Evolutionary conservation across 2,329 filamentous ascomycete species (phyloP).

Genomic region (Xylaria hypoxylon): DNA sequence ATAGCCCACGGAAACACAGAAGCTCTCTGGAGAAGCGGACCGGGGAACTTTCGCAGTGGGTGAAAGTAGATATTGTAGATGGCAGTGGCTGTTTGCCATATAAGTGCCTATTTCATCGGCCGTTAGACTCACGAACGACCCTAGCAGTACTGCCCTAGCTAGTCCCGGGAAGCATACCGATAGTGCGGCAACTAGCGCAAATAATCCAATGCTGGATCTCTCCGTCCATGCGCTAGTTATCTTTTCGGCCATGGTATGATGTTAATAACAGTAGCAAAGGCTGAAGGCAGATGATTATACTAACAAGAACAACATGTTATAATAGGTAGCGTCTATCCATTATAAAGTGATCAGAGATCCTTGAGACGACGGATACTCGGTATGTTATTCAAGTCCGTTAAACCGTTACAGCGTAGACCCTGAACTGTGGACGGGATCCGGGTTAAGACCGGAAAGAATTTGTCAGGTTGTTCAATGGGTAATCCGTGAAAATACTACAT

Average conservation of each 20-base stretch:
- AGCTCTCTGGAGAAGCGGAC: slow-evolving; percentile 42
- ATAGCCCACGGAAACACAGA: slow-evolving; percentile 45
- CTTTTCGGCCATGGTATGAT: slow-evolving; percentile 20
- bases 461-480: not conserved
- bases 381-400: slow-evolving; percentile 16
- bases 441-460: not conserved
- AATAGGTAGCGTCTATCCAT: not conserved
- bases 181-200: slow-evolving; percentile 34
- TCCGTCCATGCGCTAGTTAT: slow-evolving; percentile 26
- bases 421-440: slow-evolving; percentile 1
- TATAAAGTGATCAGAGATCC: slow-evolving; percentile 2
- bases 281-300: not conserved
- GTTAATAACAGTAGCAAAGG: not conserved
- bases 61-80: slow-evolving; percentile 50
- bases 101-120: slow-evolving; percentile 35
- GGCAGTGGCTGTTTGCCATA: slow-evolving; percentile 39
- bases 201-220: slow-evolving; percentile 36
- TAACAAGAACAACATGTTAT: not conserved
- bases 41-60: slow-evolving; percentile 46
- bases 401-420: not conserved
- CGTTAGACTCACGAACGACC: slow-evolving; percentile 14
- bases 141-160: too few relatives aligned
- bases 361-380: slow-evolving; percentile 16
- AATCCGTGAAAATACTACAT: too few relatives aligned
- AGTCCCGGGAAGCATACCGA: slow-evolving; percentile 35